A percentile compares a stretch with the other conserved stretches of the same genome.
Evolutionary conservation across 2,329 filamentous ascomycete species (phyloP).

Genomic region (Cytospora piceae): DNA sequence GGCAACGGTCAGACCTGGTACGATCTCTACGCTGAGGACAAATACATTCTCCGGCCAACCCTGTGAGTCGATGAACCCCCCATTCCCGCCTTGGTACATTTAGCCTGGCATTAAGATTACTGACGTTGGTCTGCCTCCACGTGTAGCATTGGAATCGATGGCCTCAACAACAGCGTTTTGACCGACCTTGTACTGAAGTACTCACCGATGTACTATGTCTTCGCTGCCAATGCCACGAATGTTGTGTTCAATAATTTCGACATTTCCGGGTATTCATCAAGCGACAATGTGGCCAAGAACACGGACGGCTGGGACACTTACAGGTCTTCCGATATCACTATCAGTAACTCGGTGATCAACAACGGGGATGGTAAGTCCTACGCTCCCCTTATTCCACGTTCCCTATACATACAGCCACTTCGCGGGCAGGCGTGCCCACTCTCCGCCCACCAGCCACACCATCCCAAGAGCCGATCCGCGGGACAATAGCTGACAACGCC

Average conservation of each 20-base stretch:
- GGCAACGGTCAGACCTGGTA: slow-evolving; percentile 70
- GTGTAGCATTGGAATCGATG: slow-evolving; percentile 56
- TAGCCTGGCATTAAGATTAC: not conserved
- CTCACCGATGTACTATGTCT: slow-evolving; percentile 61
- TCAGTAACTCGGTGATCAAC: slow-evolving; percentile 65
- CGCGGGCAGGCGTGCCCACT: not conserved
- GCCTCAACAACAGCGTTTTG: slow-evolving; percentile 58
- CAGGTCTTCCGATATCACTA: slow-evolving; percentile 61
- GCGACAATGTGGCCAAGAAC: slow-evolving; percentile 62
- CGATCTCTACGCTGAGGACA: slow-evolving; percentile 60
- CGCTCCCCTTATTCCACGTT: too few relatives aligned
- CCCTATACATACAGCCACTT: not conserved
- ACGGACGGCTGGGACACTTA: slow-evolving; percentile 67
- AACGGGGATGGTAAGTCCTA: slow-evolving; percentile 60
- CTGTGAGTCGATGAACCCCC: slow-evolving; percentile 38
- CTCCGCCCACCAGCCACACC: not conserved
- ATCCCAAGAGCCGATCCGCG: not conserved
- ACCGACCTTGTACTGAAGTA: slow-evolving; percentile 62
- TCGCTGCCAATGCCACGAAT: slow-evolving; percentile 64
- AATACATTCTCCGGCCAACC: slow-evolving; percentile 62
- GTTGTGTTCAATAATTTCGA: slow-evolving; percentile 65
- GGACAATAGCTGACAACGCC: not conserved
- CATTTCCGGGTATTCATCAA: slow-evolving; percentile 58
- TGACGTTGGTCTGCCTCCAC: not conserved
- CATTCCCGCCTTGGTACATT: too few relatives aligned